Evolutionary conservation across 352 stramenopile species (phyloP).

Genomic region (Thraustochytrium striatum): DNA sequence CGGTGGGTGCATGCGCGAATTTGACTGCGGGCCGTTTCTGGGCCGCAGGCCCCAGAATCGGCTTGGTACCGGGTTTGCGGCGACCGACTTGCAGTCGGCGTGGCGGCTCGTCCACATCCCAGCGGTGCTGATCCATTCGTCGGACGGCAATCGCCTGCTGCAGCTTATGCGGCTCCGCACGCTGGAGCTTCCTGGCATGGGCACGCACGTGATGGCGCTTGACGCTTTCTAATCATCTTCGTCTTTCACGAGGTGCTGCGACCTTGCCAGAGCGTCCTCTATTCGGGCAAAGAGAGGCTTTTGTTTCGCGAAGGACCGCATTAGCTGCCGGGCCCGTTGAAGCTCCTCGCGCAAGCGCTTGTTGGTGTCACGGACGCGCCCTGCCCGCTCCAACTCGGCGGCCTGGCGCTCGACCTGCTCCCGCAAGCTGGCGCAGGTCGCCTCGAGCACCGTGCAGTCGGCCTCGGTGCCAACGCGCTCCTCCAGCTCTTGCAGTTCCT

Average conservation of each 20-base stretch:
- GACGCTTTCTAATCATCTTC: neutral
- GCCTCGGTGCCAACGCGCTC: no score
- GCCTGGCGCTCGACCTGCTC: no score
- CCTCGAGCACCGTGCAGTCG: no score
- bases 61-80: constrained; percentile 10
- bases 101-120: constrained; percentile 10
- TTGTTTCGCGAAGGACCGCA: constrained; percentile 2
- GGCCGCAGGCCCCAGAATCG: constrained; percentile 4
- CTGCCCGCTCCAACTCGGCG: no score
- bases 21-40: constrained; percentile 17
- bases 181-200: neutral
- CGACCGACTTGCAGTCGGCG: neutral
- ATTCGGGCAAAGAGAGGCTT: constrained; percentile 21
- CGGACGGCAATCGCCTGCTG: neutral
- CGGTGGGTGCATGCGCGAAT: neutral
- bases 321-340: neutral
- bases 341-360: no score
- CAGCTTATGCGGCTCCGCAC: neutral
- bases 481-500: no score
- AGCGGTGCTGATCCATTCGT: neutral
- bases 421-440: no score
- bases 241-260: neutral
- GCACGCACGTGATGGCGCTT: neutral
- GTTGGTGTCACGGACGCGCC: no score
- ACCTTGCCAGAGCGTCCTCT: neutral